These are phyloP conservation scores for Gracilariopsis chorda DNA, from an alignment of 23 red algal genomes.

Conservation along the genomic window DNA sequence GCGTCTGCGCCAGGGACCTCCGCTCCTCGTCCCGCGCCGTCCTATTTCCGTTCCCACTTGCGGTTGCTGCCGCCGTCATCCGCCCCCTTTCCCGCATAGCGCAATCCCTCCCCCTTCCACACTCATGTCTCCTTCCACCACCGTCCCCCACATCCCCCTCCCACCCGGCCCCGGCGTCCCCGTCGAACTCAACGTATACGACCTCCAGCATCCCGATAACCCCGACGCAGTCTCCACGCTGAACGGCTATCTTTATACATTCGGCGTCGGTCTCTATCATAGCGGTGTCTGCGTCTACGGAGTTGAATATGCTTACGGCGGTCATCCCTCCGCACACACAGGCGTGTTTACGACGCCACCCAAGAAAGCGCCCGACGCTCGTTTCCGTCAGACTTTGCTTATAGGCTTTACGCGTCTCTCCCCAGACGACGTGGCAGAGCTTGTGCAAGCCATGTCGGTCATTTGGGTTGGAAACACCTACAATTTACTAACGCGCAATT, in stretches of 20 bases:
- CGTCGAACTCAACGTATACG: constrained; percentile 82
- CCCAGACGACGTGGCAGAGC: constrained; percentile 12
- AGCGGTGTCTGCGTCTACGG: constrained; percentile 65
- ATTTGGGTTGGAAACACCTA: constrained; percentile 61
- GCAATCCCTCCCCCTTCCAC: neutral
- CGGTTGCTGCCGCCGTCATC: too few relatives aligned
- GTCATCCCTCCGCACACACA: constrained; percentile 46
- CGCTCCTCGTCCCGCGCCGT: too few relatives aligned
- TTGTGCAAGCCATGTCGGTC: constrained; percentile 48
- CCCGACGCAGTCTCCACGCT: constrained; percentile 50
- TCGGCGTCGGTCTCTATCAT: constrained; percentile 76
- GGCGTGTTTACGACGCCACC: constrained; percentile 64
- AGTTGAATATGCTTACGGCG: constrained; percentile 77
- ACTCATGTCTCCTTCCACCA: neutral
- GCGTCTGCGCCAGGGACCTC: too few relatives aligned
- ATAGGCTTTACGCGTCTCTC: constrained; percentile 37
- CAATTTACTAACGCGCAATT: constrained; percentile 83
- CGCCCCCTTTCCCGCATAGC: too few relatives aligned
- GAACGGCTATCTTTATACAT: constrained; percentile 47
- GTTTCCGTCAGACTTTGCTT: constrained; percentile 56
- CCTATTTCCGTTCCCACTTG: too few relatives aligned
- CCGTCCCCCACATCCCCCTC: neutral
- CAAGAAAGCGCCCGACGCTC: constrained; percentile 62
- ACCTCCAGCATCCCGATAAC: constrained; percentile 53
- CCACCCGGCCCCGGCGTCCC: constrained; percentile 8